phyloP scores from a whole-genome alignment of 2,329 filamentous ascomycete species.

The Chrysoporthe cubensis region DNA sequence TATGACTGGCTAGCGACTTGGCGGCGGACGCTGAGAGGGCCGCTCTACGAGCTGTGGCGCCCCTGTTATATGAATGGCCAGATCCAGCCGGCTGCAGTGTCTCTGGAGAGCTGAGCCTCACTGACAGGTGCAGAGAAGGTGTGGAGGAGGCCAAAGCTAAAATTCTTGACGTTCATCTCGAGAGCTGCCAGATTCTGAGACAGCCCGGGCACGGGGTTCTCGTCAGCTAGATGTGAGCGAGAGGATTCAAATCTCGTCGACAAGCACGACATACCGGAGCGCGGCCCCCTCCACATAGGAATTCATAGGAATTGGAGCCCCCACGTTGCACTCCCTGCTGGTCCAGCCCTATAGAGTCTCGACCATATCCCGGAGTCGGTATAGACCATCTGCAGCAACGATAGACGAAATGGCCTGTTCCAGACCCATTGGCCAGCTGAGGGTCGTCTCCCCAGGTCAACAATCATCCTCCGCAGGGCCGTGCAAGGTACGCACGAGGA shows the following conservation, averaged over 20 bases:
- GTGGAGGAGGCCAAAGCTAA: neutral
- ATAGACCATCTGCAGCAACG: neutral
- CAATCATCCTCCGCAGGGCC: neutral
- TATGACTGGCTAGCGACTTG: slow-evolving; percentile 25
- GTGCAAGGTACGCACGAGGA: neutral
- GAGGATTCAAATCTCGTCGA: neutral
- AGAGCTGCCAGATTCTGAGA: neutral
- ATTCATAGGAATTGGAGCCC: neutral
- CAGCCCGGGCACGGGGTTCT: neutral
- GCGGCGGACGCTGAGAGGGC: slow-evolving; percentile 26
- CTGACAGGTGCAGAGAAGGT: neutral
- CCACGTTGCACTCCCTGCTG: neutral
- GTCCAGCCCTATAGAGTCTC: neutral
- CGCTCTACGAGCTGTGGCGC: slow-evolving; percentile 30
- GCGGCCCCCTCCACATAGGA: neutral
- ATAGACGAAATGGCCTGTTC: neutral
- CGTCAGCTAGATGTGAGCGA: neutral
- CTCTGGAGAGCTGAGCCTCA: slow-evolving; percentile 15
- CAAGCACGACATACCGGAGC: neutral
- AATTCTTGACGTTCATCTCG: neutral
- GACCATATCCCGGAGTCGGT: neutral
- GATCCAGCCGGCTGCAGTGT: slow-evolving; percentile 15
- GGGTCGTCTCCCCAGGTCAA: neutral
- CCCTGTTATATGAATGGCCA: slow-evolving; percentile 18
- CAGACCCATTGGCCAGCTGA: neutral